phyloP scores from a whole-genome alignment of 371 early-diverging fungal genomes.

The Mucor sp. region DNA sequence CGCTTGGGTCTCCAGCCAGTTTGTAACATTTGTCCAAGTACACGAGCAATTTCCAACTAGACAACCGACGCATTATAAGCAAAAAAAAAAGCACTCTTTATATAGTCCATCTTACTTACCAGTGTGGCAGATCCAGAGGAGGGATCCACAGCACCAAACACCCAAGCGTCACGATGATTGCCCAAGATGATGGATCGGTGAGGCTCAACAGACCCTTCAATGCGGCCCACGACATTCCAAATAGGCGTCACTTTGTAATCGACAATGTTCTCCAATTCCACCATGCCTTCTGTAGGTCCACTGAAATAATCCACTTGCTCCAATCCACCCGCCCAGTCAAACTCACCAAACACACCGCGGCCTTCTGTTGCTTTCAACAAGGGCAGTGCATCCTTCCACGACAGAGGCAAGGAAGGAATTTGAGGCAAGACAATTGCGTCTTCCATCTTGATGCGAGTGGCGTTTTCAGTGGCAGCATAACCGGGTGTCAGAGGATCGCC shows the following conservation, averaged over 20 bases:
- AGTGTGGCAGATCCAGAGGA: constrained; percentile 65
- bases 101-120: no score
- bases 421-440: constrained; percentile 50
- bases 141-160: constrained; percentile 72
- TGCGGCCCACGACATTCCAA: constrained; percentile 68
- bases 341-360: constrained; percentile 40
- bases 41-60: constrained; percentile 57
- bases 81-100: no score
- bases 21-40: constrained; percentile 55
- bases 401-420: constrained; percentile 74
- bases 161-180: constrained; percentile 77
- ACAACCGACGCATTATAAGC: no score
- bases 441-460: constrained; percentile 51
- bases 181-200: constrained; percentile 50
- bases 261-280: constrained; percentile 56
- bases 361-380: constrained; percentile 56
- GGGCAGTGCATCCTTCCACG: constrained; percentile 67
- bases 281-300: constrained; percentile 60
- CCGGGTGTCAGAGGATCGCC: constrained; percentile 76
- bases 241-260: constrained; percentile 64
- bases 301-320: constrained; percentile 52
- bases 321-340: constrained; percentile 58
- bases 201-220: constrained; percentile 62
- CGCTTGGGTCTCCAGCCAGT: constrained; percentile 70
- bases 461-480: constrained; percentile 57